Base-by-base conservation (phyloP, 2,329 filamentous ascomycete species). In the Didymella pinodella region DNA sequence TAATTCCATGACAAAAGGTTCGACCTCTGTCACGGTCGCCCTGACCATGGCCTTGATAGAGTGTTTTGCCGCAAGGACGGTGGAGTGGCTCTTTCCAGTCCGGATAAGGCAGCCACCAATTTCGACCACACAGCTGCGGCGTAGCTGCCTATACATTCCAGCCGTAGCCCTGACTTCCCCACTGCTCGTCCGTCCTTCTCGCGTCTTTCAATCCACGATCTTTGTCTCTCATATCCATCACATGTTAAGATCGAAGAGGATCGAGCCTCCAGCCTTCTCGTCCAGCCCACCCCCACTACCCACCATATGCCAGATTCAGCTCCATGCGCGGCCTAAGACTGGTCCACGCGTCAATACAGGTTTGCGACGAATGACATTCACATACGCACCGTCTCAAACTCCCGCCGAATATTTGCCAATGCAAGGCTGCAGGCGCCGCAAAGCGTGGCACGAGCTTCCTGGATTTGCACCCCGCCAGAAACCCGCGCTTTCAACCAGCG, bases 321-420 rank as follows among this genome's bases (percentile, higher is more conserved):
- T 26, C 45, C 18, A 14, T 54, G 56, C 40, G 46, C 40, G 5
- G 31, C 40, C 18, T 41, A 38, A 34, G 22, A 14, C 25, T 16
- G 8, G 29, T 31, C 29, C 49, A 41, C 56, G 56, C 56, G 56
- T 50, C 50, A 26, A 31, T 16, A 14, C 25, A 38, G 40, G 29
- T 40, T 2, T 40, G 28, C 44, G 40, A 26, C 45, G 40, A 54
- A 54, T 46, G 29, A 41, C 22, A 25, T n/a, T 22, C 22, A 49
- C 29, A 32, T 48, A 46, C 34, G 16, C 29, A 16, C 26, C 36
- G 22, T 44, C 40, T 40, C 31, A 43, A 3, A 31, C 36, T 31
- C 29, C 38, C 36, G 29, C 48, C 38, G 12, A 22, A 43, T 43
- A 36, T 45, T 52, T 53, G 48, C 22, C 29, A 38, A 28, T 40